These are phyloP conservation scores for Alternaria gansuensis DNA, from an alignment of 2,329 filamentous ascomycete species.

Conservation along the genomic window DNA sequence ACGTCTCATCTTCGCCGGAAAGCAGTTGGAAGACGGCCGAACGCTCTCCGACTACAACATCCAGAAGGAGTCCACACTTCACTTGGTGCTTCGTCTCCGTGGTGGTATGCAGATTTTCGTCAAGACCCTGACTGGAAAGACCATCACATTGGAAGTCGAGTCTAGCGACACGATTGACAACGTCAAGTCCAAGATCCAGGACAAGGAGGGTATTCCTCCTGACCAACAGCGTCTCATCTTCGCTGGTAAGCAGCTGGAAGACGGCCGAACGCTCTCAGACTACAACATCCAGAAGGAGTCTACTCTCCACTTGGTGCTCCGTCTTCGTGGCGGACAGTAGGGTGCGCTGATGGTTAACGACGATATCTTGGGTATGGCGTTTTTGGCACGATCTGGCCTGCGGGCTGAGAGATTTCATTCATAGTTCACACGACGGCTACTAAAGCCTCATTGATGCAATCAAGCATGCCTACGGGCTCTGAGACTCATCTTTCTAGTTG, in stretches of 20 bases:
- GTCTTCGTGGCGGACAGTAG: conserved; percentile 66
- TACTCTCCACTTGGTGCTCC: conserved; percentile 70
- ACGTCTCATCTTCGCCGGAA: conserved; percentile 93
- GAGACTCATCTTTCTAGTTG: conserved; percentile 25
- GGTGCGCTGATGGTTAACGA: conserved; percentile 27
- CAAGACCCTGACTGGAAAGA: conserved; percentile 78
- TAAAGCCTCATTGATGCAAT: conserved; percentile 41
- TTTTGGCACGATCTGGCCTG: conserved; percentile 38
- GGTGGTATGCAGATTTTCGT: conserved; percentile 74
- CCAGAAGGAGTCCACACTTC: conserved; percentile 88
- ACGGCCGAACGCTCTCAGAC: conserved; percentile 87
- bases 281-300: conserved; percentile 92
- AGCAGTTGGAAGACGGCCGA: conserved; percentile 94
- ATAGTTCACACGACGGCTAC: conserved; percentile 41
- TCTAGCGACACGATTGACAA: conserved; percentile 92
- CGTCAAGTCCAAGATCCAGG: conserved; percentile 87
- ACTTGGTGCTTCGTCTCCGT: conserved; percentile 85
- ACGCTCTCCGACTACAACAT: conserved; percentile 95
- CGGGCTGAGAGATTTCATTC: conserved; percentile 38
- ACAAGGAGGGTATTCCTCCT: conserved; percentile 84
- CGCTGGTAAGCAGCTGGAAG: conserved; percentile 91
- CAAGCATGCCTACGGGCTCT: conserved; percentile 44
- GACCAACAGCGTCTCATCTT: conserved; percentile 96
- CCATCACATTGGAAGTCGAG: conserved; percentile 91
- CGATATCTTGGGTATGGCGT: conserved; percentile 44